Conservation (phyloP, 2,329 filamentous ascomycete genomes). For the Rugonectria rugulosa region DNA sequence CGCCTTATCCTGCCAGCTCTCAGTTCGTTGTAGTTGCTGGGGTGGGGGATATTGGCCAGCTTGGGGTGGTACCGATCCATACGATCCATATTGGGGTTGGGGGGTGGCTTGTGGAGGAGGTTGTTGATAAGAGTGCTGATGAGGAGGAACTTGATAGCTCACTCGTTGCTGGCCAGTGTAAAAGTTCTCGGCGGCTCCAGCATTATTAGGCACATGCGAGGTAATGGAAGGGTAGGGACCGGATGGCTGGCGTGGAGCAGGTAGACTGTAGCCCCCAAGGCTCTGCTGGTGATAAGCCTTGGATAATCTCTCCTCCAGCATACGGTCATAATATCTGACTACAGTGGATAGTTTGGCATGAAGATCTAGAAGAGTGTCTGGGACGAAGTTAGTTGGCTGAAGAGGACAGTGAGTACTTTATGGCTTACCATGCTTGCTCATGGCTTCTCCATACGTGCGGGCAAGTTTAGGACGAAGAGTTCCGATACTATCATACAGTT, state of each 20-base stretch:
- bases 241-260: constrained; percentile 58
- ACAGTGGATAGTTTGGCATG: constrained; percentile 96
- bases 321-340: constrained; percentile 95
- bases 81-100: constrained; percentile 51
- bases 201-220: constrained; percentile 55
- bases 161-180: constrained; percentile 72
- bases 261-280: constrained; percentile 69
- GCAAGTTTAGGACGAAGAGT: constrained; percentile 90
- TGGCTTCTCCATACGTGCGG: constrained; percentile 95
- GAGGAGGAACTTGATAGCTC: constrained; percentile 61
- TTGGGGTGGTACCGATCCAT: constrained; percentile 50
- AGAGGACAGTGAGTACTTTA: not conserved
- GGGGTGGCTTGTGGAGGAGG: constrained; percentile 43
- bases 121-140: constrained; percentile 39
- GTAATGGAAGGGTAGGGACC: constrained; percentile 77
- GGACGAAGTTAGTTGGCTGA: constrained; percentile 12
- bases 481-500: constrained; percentile 97
- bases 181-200: constrained; percentile 76
- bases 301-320: constrained; percentile 94
- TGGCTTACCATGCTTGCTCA: constrained; percentile 97
- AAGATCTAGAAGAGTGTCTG: constrained; percentile 92
- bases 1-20: constrained; percentile 58
- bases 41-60: constrained; percentile 54
- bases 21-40: constrained; percentile 55
- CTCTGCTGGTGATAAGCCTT: constrained; percentile 89